These are phyloP conservation scores for Diaporthe sp. DNA, from an alignment of 2,329 filamentous ascomycete species.

Conservation along the genomic window DNA sequence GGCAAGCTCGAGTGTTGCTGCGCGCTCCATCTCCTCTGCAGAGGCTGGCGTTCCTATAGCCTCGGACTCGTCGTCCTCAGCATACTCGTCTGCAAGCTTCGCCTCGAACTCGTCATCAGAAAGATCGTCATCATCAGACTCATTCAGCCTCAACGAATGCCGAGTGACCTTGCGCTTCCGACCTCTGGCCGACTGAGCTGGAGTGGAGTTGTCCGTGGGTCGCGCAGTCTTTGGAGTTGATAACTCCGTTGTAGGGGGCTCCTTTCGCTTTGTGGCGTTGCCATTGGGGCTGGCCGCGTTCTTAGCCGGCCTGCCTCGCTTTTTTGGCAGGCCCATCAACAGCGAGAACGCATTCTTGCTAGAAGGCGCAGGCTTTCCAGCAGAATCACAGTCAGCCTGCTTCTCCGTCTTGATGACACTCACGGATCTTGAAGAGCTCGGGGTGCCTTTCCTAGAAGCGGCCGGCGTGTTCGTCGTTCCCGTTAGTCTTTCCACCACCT, in stretches of 20 bases:
- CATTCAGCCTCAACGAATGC: slow-evolving; percentile 62
- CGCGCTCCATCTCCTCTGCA: slow-evolving; percentile 71
- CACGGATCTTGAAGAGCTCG: slow-evolving; percentile 52
- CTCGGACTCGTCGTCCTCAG: slow-evolving; percentile 49
- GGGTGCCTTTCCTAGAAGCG: slow-evolving; percentile 46
- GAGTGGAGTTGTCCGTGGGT: slow-evolving; percentile 80
- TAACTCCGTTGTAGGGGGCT: slow-evolving; percentile 44
- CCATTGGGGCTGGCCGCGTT: slow-evolving; percentile 28
- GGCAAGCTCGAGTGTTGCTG: slow-evolving; percentile 78
- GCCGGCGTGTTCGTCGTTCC: slow-evolving; percentile 57
- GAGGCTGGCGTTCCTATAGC: slow-evolving; percentile 49
- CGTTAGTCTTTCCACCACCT: slow-evolving; percentile 74
- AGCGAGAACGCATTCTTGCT: slow-evolving; percentile 61
- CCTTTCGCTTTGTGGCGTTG: slow-evolving; percentile 49
- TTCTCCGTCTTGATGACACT: slow-evolving; percentile 41
- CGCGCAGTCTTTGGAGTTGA: slow-evolving; percentile 74
- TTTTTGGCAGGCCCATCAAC: slow-evolving; percentile 60
- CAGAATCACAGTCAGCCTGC: slow-evolving; percentile 33
- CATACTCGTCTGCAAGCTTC: slow-evolving; percentile 74
- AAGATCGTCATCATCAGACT: slow-evolving; percentile 72
- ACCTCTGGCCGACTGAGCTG: slow-evolving; percentile 61
- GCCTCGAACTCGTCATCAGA: slow-evolving; percentile 88
- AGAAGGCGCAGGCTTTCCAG: slow-evolving; percentile 25
- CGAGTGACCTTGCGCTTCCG: slow-evolving; percentile 60
- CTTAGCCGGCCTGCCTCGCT: slow-evolving; percentile 40